phyloP scores from a whole-genome alignment of 2,329 filamentous ascomycete species.

The Fusarium zealandicum region DNA sequence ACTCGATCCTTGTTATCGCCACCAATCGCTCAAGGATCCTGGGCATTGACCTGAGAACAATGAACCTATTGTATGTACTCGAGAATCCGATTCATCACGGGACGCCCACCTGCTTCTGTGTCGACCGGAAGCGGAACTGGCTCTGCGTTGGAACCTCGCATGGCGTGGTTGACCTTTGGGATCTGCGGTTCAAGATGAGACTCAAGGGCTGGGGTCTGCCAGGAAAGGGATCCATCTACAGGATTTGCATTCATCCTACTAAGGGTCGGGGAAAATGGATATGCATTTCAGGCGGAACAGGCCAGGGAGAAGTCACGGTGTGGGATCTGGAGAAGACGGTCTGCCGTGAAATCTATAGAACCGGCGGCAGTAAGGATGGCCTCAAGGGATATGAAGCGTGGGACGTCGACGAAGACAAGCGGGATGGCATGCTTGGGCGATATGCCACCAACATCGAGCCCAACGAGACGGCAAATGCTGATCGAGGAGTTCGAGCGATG shows the following conservation, averaged over 20 bases:
- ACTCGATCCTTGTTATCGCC: constrained; percentile 83
- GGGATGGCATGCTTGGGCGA: constrained; percentile 84
- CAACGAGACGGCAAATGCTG: constrained; percentile 59
- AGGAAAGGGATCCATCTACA: constrained; percentile 79
- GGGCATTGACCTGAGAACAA: constrained; percentile 85
- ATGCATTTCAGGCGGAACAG: constrained; percentile 87
- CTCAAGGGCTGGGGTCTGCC: constrained; percentile 89
- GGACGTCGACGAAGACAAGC: constrained; percentile 88
- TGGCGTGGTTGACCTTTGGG: constrained; percentile 93
- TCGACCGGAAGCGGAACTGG: constrained; percentile 89
- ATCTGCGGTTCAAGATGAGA: constrained; percentile 90
- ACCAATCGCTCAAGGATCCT: constrained; percentile 86
- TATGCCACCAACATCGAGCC: constrained; percentile 80
- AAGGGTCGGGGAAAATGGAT: constrained; percentile 84
- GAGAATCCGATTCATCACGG: constrained; percentile 92
- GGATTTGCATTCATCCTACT: constrained; percentile 78
- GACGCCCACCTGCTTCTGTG: constrained; percentile 87
- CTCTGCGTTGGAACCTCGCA: constrained; percentile 90
- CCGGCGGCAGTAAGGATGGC: constrained; percentile 65
- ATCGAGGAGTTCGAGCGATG: constrained; percentile 78
- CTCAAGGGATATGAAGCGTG: constrained; percentile 79
- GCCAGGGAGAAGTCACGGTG: constrained; percentile 86
- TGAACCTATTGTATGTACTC: constrained; percentile 81
- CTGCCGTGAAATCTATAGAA: constrained; percentile 89
- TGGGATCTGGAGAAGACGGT: constrained; percentile 94